A percentile compares a stretch with the other conserved stretches of the same genome.
These are phyloP conservation scores for Haplosporangium sp. DNA, from an alignment of 371 early-diverging fungal genomes.

Conservation along the genomic window DNA sequence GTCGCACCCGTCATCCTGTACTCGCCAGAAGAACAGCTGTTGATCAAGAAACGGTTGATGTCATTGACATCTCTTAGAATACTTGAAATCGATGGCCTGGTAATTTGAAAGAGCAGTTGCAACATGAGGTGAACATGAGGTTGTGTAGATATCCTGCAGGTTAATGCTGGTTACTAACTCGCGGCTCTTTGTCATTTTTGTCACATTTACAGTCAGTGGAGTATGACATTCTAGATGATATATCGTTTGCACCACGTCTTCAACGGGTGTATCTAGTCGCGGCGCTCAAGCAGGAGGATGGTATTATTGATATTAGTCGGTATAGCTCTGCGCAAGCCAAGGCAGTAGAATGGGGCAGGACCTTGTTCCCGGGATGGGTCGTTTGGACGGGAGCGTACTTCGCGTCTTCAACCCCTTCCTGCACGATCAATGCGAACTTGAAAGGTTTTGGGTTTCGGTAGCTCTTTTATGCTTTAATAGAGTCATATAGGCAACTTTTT, in stretches of 20 bases:
- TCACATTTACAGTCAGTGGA: too few relatives aligned
- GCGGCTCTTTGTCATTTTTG: too few relatives aligned
- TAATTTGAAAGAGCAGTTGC: too few relatives aligned
- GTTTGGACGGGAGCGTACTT: not conserved
- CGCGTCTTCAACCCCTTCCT: not conserved
- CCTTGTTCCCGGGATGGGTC: constrained; percentile 1
- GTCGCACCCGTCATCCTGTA: not conserved
- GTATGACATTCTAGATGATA: not conserved
- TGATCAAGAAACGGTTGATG: constrained; percentile 2
- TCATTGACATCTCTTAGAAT: constrained; percentile 3
- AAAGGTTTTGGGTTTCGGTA: too few relatives aligned
- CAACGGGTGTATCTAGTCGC: not conserved
- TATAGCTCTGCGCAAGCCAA: not conserved
- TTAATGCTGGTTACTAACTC: too few relatives aligned
- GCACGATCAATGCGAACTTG: not conserved
- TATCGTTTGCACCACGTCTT: constrained; percentile 13
- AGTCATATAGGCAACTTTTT: too few relatives aligned
- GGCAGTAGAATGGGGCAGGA: not conserved
- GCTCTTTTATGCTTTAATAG: too few relatives aligned
- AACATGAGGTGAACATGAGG: too few relatives aligned
- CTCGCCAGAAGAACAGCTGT: constrained; percentile 2
- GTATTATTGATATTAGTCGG: too few relatives aligned
- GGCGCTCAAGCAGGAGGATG: too few relatives aligned
- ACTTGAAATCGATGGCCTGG: not conserved
- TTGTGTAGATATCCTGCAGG: too few relatives aligned